Percentiles rank a stretch among this genome's conserved stretches.
Evolutionary conservation across 2,329 filamentous ascomycete genomes (phyloP).

Genomic region (Aspergillus ochraceus): DNA sequence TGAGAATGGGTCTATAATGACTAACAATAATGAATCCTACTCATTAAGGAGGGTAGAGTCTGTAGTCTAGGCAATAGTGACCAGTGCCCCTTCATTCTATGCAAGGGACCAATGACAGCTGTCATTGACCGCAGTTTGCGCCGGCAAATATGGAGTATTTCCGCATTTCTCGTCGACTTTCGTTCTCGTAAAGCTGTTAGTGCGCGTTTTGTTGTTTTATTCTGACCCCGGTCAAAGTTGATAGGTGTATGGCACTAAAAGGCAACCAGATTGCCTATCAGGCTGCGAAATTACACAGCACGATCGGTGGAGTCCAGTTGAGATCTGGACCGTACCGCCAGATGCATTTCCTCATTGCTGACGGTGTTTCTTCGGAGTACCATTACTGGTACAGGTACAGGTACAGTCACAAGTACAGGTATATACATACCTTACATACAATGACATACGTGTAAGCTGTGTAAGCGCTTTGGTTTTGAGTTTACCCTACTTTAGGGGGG

Average conservation of each 20-base stretch:
- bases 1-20: not conserved
- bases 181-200: not conserved
- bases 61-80: not conserved
- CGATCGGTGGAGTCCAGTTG: not conserved
- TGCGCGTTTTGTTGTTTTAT: not conserved
- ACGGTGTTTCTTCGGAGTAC: not conserved
- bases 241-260: not conserved
- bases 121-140: slow-evolving; percentile 5
- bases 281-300: not conserved
- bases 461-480: not conserved
- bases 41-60: no score
- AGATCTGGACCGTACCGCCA: not conserved
- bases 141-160: not conserved
- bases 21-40: not conserved
- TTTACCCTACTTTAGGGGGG: not conserved
- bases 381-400: not conserved
- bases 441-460: not conserved
- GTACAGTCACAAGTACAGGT: not conserved
- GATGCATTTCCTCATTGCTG: not conserved
- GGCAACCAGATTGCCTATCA: not conserved
- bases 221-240: not conserved
- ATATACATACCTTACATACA: not conserved
- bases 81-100: not conserved
- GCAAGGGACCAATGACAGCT: slow-evolving; percentile 13
- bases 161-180: not conserved